Evolutionary conservation across 495 filamentous ascomycete species (phyloP).

Genomic region (Penicillium arizonense): DNA sequence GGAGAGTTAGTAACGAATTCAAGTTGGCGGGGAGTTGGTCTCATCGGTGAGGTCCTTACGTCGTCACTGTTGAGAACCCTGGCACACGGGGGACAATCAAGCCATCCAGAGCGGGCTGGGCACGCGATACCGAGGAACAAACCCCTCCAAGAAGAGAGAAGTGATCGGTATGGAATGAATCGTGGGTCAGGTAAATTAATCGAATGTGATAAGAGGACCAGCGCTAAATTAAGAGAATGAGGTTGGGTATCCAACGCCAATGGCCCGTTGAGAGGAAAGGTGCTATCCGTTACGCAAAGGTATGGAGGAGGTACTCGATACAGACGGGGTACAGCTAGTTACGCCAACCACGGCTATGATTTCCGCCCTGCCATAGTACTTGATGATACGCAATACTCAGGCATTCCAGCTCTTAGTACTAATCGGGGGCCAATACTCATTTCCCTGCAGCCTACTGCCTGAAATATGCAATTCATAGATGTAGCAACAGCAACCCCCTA

Average conservation of each 20-base stretch:
- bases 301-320: slow-evolving; percentile 17
- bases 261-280: slow-evolving; percentile 21
- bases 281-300: slow-evolving; percentile 19
- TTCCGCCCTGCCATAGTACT: not conserved
- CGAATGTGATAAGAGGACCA: slow-evolving; percentile 2
- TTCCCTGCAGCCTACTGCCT: not conserved
- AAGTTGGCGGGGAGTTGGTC: not conserved
- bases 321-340: slow-evolving; percentile 6
- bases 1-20: slow-evolving; percentile 8
- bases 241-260: slow-evolving; percentile 36
- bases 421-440: not conserved
- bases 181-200: not conserved
- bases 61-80: slow-evolving; percentile 18
- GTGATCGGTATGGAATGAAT: not conserved
- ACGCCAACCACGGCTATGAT: not conserved
- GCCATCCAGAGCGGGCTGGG: slow-evolving; percentile 33
- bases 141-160: slow-evolving; percentile 8
- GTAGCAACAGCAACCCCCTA: not conserved
- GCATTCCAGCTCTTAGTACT: not conserved
- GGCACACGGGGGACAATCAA: slow-evolving; percentile 16
- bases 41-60: not conserved
- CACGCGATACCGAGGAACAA: slow-evolving; percentile 33
- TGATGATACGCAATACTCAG: not conserved
- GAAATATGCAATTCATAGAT: not conserved
- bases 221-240: slow-evolving; percentile 6